Percentiles rank a stretch among this genome's conserved stretches.
phyloP scores from a whole-genome alignment of 139 green algal species.

The Pedinophyceae sp. region DNA sequence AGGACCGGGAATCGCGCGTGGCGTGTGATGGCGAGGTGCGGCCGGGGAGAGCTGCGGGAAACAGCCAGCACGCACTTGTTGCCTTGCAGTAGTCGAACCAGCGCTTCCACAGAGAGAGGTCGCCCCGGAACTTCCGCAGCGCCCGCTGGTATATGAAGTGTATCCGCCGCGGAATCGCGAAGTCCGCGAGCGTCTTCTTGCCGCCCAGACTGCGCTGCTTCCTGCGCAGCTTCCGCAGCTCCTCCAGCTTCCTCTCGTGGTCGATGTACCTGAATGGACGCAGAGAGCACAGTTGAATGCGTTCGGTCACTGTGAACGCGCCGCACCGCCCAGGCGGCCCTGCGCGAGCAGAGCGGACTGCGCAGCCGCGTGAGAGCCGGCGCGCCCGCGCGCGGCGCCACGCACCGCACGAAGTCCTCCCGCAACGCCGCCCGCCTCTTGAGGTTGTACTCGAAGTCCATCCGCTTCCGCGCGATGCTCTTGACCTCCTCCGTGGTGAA shows the following conservation, averaged over 20 bases:
- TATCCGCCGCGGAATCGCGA: conserved; percentile 42
- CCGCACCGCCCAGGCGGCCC: no score
- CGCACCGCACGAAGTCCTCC: conserved; percentile 52
- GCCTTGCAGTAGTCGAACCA: conserved; percentile 68
- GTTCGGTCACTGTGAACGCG: no score
- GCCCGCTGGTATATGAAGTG: conserved; percentile 85
- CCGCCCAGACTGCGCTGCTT: conserved; percentile 8
- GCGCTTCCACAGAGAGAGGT: conserved; percentile 65
- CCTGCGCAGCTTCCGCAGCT: conserved; percentile 35
- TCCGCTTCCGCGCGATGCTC: conserved; percentile 50
- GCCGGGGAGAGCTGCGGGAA: no score
- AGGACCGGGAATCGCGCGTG: no score
- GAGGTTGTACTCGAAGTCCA: conserved; percentile 76
- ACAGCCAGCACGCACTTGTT: conserved; percentile 1
- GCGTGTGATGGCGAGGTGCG: no score
- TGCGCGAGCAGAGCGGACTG: no score
- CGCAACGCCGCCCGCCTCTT: conserved; percentile 53
- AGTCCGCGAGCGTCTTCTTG: conserved; percentile 43
- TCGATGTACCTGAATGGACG: conserved; percentile 56
- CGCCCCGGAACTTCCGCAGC: conserved; percentile 65
- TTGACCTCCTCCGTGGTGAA: conserved; percentile 67
- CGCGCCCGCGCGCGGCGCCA: no score
- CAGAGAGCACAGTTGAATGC: no score
- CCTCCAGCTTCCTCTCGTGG: conserved; percentile 64
- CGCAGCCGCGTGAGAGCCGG: no score